Evolutionary conservation across 306 rosid species (phyloP).

Genomic region (Sphenostylis stenocarpa): DNA sequence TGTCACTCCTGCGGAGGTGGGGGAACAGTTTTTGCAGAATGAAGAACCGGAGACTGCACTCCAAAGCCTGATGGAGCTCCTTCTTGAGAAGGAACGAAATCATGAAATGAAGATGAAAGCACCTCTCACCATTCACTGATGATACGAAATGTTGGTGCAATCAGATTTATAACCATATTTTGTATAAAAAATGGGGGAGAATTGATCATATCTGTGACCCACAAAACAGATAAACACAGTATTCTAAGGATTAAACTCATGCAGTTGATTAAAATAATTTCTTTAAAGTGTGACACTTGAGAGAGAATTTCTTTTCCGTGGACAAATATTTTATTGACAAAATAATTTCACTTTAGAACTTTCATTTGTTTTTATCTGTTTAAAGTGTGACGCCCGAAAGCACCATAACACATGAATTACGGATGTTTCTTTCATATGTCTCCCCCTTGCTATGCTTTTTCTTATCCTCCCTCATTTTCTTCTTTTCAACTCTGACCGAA

Average conservation of each 20-base stretch:
- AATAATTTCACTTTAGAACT: background rate
- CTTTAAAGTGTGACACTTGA: background rate
- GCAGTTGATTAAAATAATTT: background rate
- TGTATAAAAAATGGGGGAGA: background rate
- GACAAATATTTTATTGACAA: background rate
- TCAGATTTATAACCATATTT: background rate
- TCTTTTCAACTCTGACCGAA: no score
- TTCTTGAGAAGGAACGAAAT: background rate
- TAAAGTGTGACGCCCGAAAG: no score
- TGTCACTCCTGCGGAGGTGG: conserved; percentile 49
- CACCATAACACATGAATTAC: background rate
- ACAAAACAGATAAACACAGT: background rate
- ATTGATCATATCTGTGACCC: background rate
- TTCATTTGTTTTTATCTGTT: no score
- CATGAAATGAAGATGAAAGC: background rate
- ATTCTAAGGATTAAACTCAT: background rate
- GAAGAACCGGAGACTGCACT: conserved; percentile 32
- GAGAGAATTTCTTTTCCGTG: background rate
- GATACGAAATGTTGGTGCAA: background rate
- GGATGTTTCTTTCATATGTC: no score
- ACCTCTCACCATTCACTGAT: background rate
- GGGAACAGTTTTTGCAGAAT: conserved; percentile 35
- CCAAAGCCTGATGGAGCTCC: conserved; percentile 10
- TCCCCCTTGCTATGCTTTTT: no score
- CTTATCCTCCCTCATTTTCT: no score